Evolutionary conservation across 1,284 basidiomycete species (phyloP), one percentile per base, ranked within the genome.

Genomic region (Macrocystidia cucumis): DNA sequence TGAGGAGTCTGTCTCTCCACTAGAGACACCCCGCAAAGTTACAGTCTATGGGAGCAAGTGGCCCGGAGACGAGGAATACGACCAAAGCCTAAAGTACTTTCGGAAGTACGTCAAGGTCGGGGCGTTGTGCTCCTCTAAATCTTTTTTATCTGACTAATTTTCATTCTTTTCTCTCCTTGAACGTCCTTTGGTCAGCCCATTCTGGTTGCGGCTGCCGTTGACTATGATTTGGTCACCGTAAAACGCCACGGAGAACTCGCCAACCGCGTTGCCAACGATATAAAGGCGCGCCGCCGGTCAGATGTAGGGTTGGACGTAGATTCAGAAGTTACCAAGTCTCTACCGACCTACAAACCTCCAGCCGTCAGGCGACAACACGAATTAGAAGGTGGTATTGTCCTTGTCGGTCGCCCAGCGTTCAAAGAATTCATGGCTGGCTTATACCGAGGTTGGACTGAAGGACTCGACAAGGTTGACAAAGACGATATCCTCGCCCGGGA

Each of bases 361-460:
- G 63, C 75, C 20, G 69, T 77, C 49, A 64, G 67, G 38, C 72
- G 69, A 5, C 59, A 72, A 42, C 71, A 76, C 22, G 81, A 85
- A 48, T 63, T 91, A 8, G 78, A 84, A 17, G 91, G 91, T 3
- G 93, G 91, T 1, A 71, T 82, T 27, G 68, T 98, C 37, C 65
- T 98, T 36, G 60, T 98, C n/a, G 96, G 96, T 5, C 74, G 95
- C 38, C 82, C 88, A 22, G 87, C 91, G 1, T 74, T 93, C 57
- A 98, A 98, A 62, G 95, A 98, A 63, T 98, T 90, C 59, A 77
- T 96, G 67, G 74, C 80, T 41, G 95, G 92, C 1, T 55, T 98
- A 35, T 75, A 75, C 49, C 69, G 74, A 34, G 95, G 96, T 0
- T 98, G 90, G 88, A 76, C 77, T n/a, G 77, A 80, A 30, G 67